A percentile compares a stretch with the other conserved stretches of the same genome.
Conservation (phyloP, 345 rosid species). For the Ailanthus altissimus region DNA sequence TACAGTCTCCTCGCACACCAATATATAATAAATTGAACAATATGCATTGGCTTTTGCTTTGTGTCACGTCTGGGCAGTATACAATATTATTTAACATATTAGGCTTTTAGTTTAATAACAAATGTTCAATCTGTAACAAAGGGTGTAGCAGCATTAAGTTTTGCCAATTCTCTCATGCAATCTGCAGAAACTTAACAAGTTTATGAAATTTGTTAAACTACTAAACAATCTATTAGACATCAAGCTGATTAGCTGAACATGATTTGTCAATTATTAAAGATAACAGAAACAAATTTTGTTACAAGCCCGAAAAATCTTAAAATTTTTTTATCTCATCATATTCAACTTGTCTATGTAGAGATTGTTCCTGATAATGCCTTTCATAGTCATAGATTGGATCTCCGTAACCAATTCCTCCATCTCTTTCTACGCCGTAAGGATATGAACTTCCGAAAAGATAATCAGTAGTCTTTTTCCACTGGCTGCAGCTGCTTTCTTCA, state of each 20-base stretch:
- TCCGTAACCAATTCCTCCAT: constrained; percentile 16
- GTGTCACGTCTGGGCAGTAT: too few species aligned
- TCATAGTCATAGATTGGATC: constrained; percentile 20
- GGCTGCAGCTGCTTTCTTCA: constrained; percentile 31
- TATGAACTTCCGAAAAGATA: constrained; percentile 67
- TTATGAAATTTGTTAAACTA: neutral
- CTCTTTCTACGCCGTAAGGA: constrained; percentile 45
- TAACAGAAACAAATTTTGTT: neutral
- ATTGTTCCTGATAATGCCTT: constrained; percentile 23
- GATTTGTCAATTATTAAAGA: neutral
- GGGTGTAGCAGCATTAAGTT: too few species aligned
- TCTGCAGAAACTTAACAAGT: neutral
- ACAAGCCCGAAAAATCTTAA: constrained; percentile 7
- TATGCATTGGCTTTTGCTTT: too few species aligned
- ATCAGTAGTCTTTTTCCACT: constrained; percentile 63
- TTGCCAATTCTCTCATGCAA: neutral
- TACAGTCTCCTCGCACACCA: too few species aligned
- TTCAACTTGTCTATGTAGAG: constrained; percentile 16
- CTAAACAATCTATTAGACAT: neutral
- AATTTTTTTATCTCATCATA: constrained; percentile 17
- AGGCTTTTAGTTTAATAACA: too few species aligned
- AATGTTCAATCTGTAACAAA: too few species aligned
- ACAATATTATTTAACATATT: too few species aligned
- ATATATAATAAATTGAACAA: too few species aligned
- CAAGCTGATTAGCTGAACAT: too few species aligned